Percentiles rank a stretch among this genome's conserved stretches.
These are phyloP conservation scores for Aspergillus conjunctus DNA, from an alignment of 495 filamentous ascomycete species.

Conservation along the genomic window DNA sequence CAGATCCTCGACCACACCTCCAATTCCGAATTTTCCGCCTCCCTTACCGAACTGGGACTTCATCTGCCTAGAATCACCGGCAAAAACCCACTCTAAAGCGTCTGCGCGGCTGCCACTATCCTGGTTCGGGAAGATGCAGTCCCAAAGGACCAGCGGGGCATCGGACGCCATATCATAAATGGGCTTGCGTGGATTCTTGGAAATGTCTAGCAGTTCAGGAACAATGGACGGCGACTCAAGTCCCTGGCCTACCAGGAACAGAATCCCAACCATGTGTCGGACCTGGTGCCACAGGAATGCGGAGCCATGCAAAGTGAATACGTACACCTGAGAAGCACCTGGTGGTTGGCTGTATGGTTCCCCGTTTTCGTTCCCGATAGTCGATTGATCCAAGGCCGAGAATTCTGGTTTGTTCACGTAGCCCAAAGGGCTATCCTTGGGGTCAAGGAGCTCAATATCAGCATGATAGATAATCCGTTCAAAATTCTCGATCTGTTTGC, in stretches of 20 bases:
- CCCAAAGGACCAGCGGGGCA: constrained; percentile 88
- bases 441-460: constrained; percentile 69
- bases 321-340: constrained; percentile 68
- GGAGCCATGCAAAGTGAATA: constrained; percentile 83
- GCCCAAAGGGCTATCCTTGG: constrained; percentile 45
- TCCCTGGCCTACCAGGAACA: constrained; percentile 91
- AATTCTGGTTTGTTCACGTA: constrained; percentile 40
- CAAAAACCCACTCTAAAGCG: constrained; percentile 77
- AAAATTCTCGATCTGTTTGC: constrained; percentile 84
- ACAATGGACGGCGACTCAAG: constrained; percentile 76
- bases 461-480: constrained; percentile 72
- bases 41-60: constrained; percentile 37
- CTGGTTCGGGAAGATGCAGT: constrained; percentile 81
- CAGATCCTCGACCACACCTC: constrained; percentile 68
- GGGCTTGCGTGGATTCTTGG: constrained; percentile 69
- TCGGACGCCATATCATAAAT: constrained; percentile 89
- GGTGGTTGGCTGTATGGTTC: constrained; percentile 23
- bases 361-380: constrained; percentile 22
- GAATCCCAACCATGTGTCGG: constrained; percentile 80
- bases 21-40: constrained; percentile 60
- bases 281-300: constrained; percentile 99
- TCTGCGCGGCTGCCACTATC: constrained; percentile 54
- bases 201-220: constrained; percentile 68
- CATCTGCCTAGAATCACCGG: constrained; percentile 55
- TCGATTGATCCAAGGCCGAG: constrained; percentile 27